Evolutionary conservation across 352 stramenopile genomes (phyloP), one percentile per base, ranked within the genome.

Genomic region (Phytophthora ramorum): DNA sequence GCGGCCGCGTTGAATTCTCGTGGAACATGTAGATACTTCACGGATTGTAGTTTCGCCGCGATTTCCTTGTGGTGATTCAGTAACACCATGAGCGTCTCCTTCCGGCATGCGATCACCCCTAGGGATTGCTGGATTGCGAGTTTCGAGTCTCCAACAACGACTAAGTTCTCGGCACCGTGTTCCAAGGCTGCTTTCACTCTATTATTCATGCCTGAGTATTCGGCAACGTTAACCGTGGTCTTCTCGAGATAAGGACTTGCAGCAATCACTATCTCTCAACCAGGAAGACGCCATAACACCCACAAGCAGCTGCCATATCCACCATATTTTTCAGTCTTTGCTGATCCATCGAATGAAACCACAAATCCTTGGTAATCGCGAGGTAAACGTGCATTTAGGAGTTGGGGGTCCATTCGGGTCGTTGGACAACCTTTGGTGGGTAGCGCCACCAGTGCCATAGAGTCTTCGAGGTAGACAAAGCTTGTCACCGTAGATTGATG

Each of bases 161-260:
- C 12, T 9, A 62, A 45, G 4, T 62, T 41, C 41, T 44, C 26
- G 20, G 20, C 16, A 10, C 41, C 54, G 7, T 53, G 41, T 16
- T 43, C 32, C 0, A 60, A 3, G 6, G 65, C 57, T 14, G 50
- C 35, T 0, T 17, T 0, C 0, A 74, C 48, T 7, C 60, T 59
- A 8, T 49, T 30, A 12, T 69, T 58, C 26, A 69, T 38, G 0
- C 64, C 65, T 0, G 56, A 45, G 45, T 73, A 78, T 14, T 78
- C 71, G 12, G 70, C 65, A 12, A 69, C 41, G 17, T 75, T 74
- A 0, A 74, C 69, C 0, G 59, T 73, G 0, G 68, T 62, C 0
- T 35, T 2, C 13, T 19, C 35, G 13, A 43, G 13, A 3, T 43
- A 17, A 43, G 35, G 1, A 43, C 35, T 43, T 13, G 35, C 35